Conservation (phyloP, 371 early-diverging fungal genomes). For the Mortierella sp. region DNA sequence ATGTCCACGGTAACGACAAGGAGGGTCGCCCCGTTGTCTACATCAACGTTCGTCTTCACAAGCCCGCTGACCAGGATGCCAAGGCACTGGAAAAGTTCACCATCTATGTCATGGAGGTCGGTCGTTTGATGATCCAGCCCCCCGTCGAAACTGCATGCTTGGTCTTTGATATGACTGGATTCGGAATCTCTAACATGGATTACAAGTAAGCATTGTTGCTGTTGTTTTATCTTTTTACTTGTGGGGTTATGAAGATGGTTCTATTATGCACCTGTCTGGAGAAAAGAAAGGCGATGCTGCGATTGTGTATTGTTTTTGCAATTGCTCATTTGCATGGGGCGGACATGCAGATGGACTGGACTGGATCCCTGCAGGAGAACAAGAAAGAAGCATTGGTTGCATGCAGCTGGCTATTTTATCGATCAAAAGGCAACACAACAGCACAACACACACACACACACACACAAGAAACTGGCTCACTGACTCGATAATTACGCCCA, state of each 20-base stretch:
- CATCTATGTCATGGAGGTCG: constrained; percentile 87
- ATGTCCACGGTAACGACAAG: constrained; percentile 72
- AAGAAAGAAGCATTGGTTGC: not conserved
- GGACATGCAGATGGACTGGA: not conserved
- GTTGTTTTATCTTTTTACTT: not conserved
- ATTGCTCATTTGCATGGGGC: constrained; percentile 8
- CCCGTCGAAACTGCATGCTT: constrained; percentile 84
- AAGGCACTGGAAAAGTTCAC: constrained; percentile 75
- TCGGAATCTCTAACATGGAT: constrained; percentile 85
- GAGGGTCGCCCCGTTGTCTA: constrained; percentile 71
- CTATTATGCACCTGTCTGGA: not conserved
- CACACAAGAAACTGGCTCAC: not conserved
- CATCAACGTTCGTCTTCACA: constrained; percentile 73
- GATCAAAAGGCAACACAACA: not conserved
- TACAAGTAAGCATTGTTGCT: constrained; percentile 12
- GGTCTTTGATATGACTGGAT: constrained; percentile 89
- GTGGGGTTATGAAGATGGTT: not conserved
- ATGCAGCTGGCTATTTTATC: not conserved
- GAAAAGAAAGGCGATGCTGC: not conserved
- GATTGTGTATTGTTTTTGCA: not conserved
- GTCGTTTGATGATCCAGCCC: constrained; percentile 78
- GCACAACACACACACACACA: not conserved
- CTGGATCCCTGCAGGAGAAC: not conserved
- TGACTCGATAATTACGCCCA: not conserved
- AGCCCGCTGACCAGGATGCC: constrained; percentile 68